phyloP scores from a whole-genome alignment of 208 protist genomes.

The Eutreptiella sp. region DNA sequence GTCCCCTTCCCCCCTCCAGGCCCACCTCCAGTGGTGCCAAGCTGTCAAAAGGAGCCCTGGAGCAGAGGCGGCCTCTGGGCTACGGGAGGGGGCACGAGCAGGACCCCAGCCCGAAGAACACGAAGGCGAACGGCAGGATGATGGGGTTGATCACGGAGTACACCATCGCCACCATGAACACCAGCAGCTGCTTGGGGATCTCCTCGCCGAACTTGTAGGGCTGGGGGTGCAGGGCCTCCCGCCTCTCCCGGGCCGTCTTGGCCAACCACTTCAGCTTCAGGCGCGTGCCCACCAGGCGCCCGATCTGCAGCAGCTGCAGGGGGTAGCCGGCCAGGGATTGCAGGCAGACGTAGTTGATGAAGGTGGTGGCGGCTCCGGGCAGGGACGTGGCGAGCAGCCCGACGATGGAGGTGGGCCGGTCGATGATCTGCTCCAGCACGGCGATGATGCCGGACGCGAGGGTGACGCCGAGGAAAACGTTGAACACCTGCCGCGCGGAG shows the following conservation, averaged over 20 bases:
- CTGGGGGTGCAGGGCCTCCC: no score
- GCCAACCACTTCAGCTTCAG: slow-evolving; percentile 35
- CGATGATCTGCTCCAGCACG: slow-evolving; percentile 29
- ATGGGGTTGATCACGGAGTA: no score
- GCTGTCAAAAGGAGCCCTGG: no score
- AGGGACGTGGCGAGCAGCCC: slow-evolving; percentile 20
- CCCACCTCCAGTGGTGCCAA: no score
- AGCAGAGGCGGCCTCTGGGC: no score
- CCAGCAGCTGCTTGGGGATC: no score
- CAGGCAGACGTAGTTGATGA: slow-evolving; percentile 36
- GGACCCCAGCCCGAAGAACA: no score
- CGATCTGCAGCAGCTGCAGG: slow-evolving; percentile 4
- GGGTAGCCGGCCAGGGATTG: slow-evolving; percentile 1
- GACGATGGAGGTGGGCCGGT: slow-evolving; percentile 24
- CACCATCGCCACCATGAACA: no score
- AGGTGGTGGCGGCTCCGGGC: slow-evolving; percentile 22
- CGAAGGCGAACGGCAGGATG: no score
- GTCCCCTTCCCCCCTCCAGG: no score
- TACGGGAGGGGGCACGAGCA: no score
- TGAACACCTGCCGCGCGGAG: slow-evolving; percentile 40
- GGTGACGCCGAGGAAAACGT: slow-evolving; percentile 35
- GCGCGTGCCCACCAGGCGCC: background rate
- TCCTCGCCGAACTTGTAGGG: no score
- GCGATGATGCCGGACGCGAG: slow-evolving; percentile 36
- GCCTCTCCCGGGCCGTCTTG: slow-evolving; percentile 23